Conservation (phyloP, 164 flowering plant genomes). For the Dillenia suffruticosa region DNA sequence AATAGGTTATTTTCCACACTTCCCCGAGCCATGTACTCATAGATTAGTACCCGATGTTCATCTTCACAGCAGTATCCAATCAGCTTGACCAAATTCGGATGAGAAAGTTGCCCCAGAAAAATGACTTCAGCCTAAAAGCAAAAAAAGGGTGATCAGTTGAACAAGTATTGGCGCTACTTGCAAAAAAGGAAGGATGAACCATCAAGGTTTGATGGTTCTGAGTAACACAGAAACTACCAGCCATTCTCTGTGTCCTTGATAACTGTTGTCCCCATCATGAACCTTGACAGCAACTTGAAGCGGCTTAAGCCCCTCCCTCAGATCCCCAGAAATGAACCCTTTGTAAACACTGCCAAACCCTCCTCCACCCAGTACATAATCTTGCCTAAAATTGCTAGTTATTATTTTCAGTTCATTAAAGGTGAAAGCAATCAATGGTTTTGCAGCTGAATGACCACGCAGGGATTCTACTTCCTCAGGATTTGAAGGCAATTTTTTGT, state of each 20-base stretch:
- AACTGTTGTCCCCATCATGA: constrained; percentile 92
- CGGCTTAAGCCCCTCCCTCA: constrained; percentile 52
- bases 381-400: constrained; percentile 76
- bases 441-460: constrained; percentile 68
- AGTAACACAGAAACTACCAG: constrained; percentile 47
- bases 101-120: constrained; percentile 95
- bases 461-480: constrained; percentile 87
- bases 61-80: constrained; percentile 93
- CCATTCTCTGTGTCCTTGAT: constrained; percentile 98
- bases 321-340: constrained; percentile 62
- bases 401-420: constrained; percentile 62
- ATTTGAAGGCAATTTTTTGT: constrained; percentile 62
- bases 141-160: neutral
- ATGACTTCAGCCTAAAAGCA: constrained; percentile 79
- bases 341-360: constrained; percentile 94
- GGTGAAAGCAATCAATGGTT: constrained; percentile 73
- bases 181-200: too few relatives aligned
- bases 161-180: neutral
- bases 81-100: constrained; percentile 89
- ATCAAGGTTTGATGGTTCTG: too few relatives aligned
- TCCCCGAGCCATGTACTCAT: constrained; percentile 89
- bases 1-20: constrained; percentile 87
- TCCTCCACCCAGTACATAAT: constrained; percentile 83
- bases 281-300: constrained; percentile 89
- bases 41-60: constrained; percentile 80